These are phyloP conservation scores for Coffea eugenioides DNA, from an alignment of 257 asterid species.

Conservation along the genomic window DNA sequence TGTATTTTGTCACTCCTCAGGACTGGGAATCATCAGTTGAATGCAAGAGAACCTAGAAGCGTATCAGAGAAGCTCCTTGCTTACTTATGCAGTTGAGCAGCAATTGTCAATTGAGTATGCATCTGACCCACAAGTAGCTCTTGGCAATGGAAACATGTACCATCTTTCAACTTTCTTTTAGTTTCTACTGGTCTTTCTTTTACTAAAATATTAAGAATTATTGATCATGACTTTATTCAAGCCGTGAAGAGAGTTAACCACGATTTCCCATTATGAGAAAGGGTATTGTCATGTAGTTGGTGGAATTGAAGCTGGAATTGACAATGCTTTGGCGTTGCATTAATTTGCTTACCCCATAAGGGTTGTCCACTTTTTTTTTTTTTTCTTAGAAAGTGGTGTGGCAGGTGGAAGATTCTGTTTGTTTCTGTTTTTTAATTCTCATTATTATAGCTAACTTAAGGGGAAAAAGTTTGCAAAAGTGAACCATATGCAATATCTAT, in stretches of 20 bases:
- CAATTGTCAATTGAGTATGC: background rate
- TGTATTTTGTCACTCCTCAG: background rate
- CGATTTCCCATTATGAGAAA: constrained; percentile 11
- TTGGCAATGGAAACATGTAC: background rate
- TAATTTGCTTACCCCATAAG: constrained; percentile 20
- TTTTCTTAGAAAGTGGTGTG: constrained; percentile 19
- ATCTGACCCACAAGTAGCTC: no score
- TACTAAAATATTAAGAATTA: background rate
- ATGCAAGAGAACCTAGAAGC: background rate
- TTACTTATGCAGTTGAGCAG: background rate
- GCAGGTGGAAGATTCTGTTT: constrained; percentile 25
- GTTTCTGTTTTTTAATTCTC: background rate
- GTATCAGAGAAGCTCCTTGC: background rate
- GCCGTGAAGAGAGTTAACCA: background rate
- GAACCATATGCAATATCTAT: background rate
- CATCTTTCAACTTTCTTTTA: background rate
- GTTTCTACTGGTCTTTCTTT: background rate
- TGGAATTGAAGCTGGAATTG: constrained; percentile 13
- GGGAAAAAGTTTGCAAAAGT: background rate
- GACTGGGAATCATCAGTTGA: background rate
- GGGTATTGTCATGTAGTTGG: background rate
- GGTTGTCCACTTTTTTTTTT: constrained; percentile 26
- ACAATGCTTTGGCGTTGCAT: constrained; percentile 14
- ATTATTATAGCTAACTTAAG: background rate
- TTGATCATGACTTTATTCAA: background rate